Percentiles rank a stretch among this genome's conserved stretches.
Conservation (phyloP, 2,329 filamentous ascomycete genomes). For the Fusarium ambrosium region DNA sequence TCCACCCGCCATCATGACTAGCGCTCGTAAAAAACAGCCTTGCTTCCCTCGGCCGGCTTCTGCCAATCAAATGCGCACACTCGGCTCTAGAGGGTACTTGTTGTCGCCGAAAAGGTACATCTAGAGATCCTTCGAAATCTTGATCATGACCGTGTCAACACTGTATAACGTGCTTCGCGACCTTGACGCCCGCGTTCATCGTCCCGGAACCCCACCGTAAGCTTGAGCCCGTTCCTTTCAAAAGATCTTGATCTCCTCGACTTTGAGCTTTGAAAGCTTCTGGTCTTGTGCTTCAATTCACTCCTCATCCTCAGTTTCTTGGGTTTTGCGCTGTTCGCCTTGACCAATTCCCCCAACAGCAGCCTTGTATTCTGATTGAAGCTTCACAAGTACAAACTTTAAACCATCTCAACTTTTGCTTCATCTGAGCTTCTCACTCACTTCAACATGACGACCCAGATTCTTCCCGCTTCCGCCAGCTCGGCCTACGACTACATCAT, state of each 20-base stretch:
- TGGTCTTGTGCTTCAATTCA: slow-evolving; percentile 8
- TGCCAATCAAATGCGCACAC: slow-evolving; percentile 19
- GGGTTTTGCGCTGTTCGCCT: neutral
- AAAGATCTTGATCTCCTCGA: slow-evolving; percentile 34
- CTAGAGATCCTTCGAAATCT: slow-evolving; percentile 14
- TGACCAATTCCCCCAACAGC: neutral
- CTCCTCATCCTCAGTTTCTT: slow-evolving; percentile 7
- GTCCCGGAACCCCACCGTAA: slow-evolving; percentile 28
- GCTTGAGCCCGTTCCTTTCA: slow-evolving; percentile 22
- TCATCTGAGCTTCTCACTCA: slow-evolving; percentile 1
- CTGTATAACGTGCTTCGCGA: slow-evolving; percentile 18
- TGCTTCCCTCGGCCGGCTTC: slow-evolving; percentile 5
- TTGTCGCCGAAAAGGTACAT: slow-evolving; percentile 22
- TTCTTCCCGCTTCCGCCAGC: slow-evolving; percentile 73
- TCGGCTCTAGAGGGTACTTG: slow-evolving; percentile 14
- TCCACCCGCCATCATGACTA: slow-evolving; percentile 37
- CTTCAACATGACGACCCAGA: slow-evolving; percentile 74
- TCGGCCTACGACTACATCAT: slow-evolving; percentile 86
- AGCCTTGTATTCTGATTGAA: neutral
- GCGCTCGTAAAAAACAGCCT: slow-evolving; percentile 20
- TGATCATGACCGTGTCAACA: slow-evolving; percentile 8
- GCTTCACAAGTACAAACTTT: neutral
- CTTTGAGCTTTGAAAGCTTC: slow-evolving; percentile 31
- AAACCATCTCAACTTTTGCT: neutral
- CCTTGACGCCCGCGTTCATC: slow-evolving; percentile 14